Evolutionary conservation across 805 yeast species (phyloP).

Genomic region (Wickerhamomyces subpelliculosus): DNA sequence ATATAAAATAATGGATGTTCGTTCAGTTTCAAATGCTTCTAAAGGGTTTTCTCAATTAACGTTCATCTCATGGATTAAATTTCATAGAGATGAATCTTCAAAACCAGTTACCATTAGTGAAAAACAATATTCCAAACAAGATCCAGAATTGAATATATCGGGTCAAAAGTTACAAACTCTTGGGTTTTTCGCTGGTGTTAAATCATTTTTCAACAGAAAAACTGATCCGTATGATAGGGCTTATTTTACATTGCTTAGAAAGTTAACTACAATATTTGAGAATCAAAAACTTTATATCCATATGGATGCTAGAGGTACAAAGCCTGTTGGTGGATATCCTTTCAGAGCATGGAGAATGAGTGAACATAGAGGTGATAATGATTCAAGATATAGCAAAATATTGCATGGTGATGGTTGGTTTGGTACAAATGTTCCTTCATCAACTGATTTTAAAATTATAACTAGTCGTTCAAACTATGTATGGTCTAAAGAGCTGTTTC

Average conservation of each 20-base stretch:
- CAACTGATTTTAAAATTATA: not conserved
- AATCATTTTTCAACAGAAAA: not conserved
- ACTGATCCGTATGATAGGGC: not conserved
- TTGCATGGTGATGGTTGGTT: not conserved
- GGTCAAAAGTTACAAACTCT: no score
- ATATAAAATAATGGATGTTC: no score
- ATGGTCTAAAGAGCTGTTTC: not conserved
- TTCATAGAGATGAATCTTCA: no score
- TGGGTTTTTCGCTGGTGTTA: not conserved
- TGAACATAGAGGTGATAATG: not conserved
- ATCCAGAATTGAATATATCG: no score
- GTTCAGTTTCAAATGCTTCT: no score
- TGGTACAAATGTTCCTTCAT: not conserved
- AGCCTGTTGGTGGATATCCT: not conserved
- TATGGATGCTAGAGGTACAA: not conserved
- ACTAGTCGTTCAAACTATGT: not conserved
- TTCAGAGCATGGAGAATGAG: not conserved
- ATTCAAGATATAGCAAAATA: not conserved
- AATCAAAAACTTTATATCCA: not conserved
- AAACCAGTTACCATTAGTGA: no score
- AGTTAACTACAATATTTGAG: not conserved
- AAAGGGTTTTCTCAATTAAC: no score
- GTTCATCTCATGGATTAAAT: no score
- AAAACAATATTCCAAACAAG: no score
- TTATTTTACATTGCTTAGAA: not conserved